Evolutionary conservation across 495 filamentous ascomycete genomes (phyloP).

Genomic region (Aspergillus hancockii): DNA sequence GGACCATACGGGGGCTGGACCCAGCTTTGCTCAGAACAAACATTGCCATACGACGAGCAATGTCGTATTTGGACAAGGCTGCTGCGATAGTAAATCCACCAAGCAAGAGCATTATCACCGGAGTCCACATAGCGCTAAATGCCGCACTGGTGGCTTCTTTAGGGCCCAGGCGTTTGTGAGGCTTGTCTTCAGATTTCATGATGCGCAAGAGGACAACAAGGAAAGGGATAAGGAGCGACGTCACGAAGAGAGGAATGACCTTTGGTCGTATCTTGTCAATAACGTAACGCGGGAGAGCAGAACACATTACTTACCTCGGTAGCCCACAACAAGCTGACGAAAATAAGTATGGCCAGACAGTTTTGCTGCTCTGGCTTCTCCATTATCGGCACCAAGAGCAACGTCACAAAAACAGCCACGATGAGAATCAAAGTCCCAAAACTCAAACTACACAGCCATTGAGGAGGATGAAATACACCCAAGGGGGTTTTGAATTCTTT

Average conservation of each 20-base stretch:
- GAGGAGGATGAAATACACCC: constrained; percentile 71
- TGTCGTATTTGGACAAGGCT: constrained; percentile 93
- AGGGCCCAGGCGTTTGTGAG: constrained; percentile 66
- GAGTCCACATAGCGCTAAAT: constrained; percentile 97
- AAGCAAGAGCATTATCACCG: constrained; percentile 96
- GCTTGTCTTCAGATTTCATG: constrained; percentile 72
- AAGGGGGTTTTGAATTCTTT: constrained; percentile 81
- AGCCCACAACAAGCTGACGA: constrained; percentile 94
- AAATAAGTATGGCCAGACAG: constrained; percentile 88
- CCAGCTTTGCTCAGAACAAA: constrained; percentile 97
- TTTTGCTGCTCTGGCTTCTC: constrained; percentile 87
- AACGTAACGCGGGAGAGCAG: background rate
- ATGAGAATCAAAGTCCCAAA: constrained; percentile 77
- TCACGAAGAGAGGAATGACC: constrained; percentile 97
- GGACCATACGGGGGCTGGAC: constrained; percentile 80
- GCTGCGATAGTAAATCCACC: constrained; percentile 96
- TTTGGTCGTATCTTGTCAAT: constrained; percentile 40
- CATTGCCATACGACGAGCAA: constrained; percentile 94
- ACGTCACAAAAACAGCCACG: constrained; percentile 66
- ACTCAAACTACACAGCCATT: constrained; percentile 79
- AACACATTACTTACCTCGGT: constrained; percentile 68
- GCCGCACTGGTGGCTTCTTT: constrained; percentile 77
- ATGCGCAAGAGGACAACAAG: constrained; percentile 84
- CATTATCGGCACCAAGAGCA: constrained; percentile 78
- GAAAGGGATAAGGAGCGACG: constrained; percentile 90